Base-by-base conservation (phyloP, 2,329 filamentous ascomycete species). In the Neurospora crassa region DNA sequence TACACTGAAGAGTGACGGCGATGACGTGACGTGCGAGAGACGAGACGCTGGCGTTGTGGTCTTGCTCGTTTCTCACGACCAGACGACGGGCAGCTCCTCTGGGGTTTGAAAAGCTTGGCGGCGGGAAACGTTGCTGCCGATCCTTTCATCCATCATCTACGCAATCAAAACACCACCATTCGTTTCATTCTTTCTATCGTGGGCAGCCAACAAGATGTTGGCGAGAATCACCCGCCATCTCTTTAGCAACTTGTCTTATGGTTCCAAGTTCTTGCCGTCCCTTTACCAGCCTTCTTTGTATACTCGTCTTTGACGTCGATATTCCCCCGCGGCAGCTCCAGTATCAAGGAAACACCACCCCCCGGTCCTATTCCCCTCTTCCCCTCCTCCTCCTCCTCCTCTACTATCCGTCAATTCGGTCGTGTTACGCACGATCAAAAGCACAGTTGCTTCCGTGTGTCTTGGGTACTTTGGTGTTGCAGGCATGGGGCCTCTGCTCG, bases 391-490 rank as follows among this genome's bases (percentile, higher is more conserved):
- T 45, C 42, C 42, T 20, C 47, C 20, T 53, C n/a, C n/a, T n/a
- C n/a, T n/a, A n/a, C n/a, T n/a, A n/a, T 20, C 47, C 47, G 47
- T 53, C 20, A 53, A 29, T 5, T 63, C 53, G 53, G 24, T 34
- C 8, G 16, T 18, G 53, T 63, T n/a, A 34, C 53, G 10, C 29
- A 63, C 24, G 3, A n/a, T 34, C 24, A 63, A 63, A 34, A 34
- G 47, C 47, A 59, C 24, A 59, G 7, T 63, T 63, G 53, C 53
- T 63, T 63, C 53, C 53, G 53, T 63, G 24, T 63, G 53, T 63
- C 53, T 63, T 63, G 53, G 53, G 53, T 63, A 63, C 53, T 63
- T 63, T 63, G 53, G 53, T 63, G 53, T 63, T 63, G 53, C 53
- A 63, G 8, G 24, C 53, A 63, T n/a, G 34, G 53, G 24, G 53